Conservation (phyloP, 768 basidiomycete species). For the Termitomyces sp. region DNA sequence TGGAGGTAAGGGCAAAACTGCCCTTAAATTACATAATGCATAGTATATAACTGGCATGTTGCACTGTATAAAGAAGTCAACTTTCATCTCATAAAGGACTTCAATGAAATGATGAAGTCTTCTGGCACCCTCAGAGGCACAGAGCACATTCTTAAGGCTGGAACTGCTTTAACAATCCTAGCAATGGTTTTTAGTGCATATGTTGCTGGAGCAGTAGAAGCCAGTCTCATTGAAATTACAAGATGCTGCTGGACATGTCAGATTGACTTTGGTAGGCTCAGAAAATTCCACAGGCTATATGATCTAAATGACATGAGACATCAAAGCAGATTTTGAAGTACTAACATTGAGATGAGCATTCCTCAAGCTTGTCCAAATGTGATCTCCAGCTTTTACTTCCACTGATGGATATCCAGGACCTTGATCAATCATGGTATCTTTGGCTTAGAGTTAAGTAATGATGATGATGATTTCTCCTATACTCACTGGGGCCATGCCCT, state of each 20-base stretch:
- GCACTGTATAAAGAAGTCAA: constrained; percentile 26
- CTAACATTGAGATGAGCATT: constrained; percentile 39
- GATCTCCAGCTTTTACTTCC: constrained; percentile 35
- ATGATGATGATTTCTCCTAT: too few relatives aligned
- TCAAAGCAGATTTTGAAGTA: constrained; percentile 16
- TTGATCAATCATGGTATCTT: constrained; percentile 29
- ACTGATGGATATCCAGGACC: constrained; percentile 29
- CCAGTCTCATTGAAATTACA: constrained; percentile 31
- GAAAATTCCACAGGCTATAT: constrained; percentile 37
- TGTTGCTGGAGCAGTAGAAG: constrained; percentile 35
- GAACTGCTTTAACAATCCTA: constrained; percentile 34
- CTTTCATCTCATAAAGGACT: constrained; percentile 28
- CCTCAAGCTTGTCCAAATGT: constrained; percentile 35
- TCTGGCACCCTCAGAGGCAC: constrained; percentile 41
- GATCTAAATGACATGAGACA: neutral
- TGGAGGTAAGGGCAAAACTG: too few relatives aligned
- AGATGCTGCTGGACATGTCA: constrained; percentile 25
- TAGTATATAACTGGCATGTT: too few relatives aligned
- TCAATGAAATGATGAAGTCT: constrained; percentile 27
- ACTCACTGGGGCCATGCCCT: too few relatives aligned
- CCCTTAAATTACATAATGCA: too few relatives aligned
- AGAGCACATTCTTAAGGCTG: constrained; percentile 38
- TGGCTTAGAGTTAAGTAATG: too few relatives aligned
- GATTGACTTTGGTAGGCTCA: constrained; percentile 34
- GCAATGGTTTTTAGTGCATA: constrained; percentile 34